These are phyloP conservation scores for Drechslerella coelobrocha DNA, from an alignment of 2,329 filamentous ascomycete species.

Conservation along the genomic window DNA sequence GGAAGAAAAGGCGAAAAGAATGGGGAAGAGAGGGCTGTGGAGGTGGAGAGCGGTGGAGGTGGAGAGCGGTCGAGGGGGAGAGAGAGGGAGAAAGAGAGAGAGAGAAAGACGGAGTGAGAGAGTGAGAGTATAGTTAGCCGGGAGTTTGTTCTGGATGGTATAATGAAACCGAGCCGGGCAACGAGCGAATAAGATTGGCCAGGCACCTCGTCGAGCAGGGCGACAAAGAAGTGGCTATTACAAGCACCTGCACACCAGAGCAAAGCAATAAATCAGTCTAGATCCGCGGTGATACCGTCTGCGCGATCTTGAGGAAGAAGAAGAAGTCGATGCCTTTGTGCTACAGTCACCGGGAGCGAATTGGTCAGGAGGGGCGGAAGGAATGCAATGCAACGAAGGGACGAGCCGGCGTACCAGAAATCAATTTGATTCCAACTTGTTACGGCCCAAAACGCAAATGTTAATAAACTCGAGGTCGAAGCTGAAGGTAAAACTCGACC, in stretches of 20 bases:
- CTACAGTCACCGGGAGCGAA: too few relatives aligned
- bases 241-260: conserved; percentile 1
- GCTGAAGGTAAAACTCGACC: not conserved
- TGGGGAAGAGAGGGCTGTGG: not conserved
- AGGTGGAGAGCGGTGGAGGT: conserved; percentile 6
- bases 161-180: conserved; percentile 47
- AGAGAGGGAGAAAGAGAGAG: not conserved
- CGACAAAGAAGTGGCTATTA: not conserved
- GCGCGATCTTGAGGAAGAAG: not conserved
- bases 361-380: not conserved
- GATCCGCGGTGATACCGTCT: not conserved
- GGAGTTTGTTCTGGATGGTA: conserved; percentile 46
- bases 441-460: not conserved
- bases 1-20: conserved; percentile 27
- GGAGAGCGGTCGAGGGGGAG: not conserved
- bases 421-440: not conserved
- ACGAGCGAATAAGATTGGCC: conserved; percentile 51
- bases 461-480: not conserved
- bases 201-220: conserved; percentile 20
- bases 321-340: too few relatives aligned
- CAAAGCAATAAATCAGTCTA: not conserved
- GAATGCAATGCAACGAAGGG: not conserved
- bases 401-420: not conserved
- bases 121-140: conserved; percentile 27
- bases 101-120: not conserved